Evolutionary conservation across 257 asterid species (phyloP).

Genomic region (Gynochthodes officinalis): DNA sequence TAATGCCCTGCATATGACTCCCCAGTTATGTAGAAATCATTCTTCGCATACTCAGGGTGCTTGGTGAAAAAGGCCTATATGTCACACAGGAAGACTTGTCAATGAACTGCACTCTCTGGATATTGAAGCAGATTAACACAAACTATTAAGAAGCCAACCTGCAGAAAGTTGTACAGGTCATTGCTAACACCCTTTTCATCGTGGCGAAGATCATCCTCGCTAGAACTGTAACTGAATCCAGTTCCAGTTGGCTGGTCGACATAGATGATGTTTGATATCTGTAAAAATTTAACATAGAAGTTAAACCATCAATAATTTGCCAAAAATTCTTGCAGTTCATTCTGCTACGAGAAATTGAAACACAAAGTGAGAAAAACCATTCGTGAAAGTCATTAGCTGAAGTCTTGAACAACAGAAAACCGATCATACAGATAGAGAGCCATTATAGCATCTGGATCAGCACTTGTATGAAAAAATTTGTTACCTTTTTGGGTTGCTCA

Average conservation of each 20-base stretch:
- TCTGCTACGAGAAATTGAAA: not conserved
- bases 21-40: conserved; percentile 15
- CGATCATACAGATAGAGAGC: too few relatives aligned
- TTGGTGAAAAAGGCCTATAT: not conserved
- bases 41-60: conserved; percentile 9
- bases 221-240: conserved; percentile 55
- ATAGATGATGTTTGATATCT: conserved; percentile 53
- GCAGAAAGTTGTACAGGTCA: conserved; percentile 53
- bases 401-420: too few relatives aligned
- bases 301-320: not conserved
- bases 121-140: not conserved
- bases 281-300: not conserved
- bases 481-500: not conserved
- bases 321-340: too few relatives aligned
- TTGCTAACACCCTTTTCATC: conserved; percentile 53
- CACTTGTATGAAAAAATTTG: not conserved
- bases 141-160: conserved; percentile 32
- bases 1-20: conserved; percentile 17
- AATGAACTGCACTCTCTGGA: not conserved
- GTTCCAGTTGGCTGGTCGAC: conserved; percentile 68
- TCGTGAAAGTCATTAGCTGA: too few relatives aligned
- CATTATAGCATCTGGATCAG: not conserved
- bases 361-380: too few relatives aligned
- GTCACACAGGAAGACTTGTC: not conserved
- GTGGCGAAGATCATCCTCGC: conserved; percentile 37